Evolutionary conservation across 2,329 filamentous ascomycete species (phyloP), one percentile per base, ranked within the genome.

Genomic region (Pseudogymnoascus sp.): DNA sequence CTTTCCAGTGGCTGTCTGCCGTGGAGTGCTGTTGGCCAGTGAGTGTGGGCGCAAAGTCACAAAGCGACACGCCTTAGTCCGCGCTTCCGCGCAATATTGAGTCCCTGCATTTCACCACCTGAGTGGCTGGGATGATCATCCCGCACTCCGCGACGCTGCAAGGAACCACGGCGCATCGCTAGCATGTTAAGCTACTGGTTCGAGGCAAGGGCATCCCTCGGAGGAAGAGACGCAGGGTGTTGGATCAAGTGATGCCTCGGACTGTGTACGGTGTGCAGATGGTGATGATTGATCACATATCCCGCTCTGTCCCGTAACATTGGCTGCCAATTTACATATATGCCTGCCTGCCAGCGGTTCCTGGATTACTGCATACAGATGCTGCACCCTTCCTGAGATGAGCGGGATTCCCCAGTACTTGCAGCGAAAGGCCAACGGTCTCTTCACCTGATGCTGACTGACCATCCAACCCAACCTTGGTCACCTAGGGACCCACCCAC

Each of bases 131-230:
- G 50, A 57, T 57, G 50, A 19, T 57, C 7, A 57, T 33, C 50
- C 50, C 50, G 50, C 50, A 57, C 50, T 57, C 50, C 50, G 50
- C 50, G 50, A 17, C 6, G 50, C 50, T 57, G n/a, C 50, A 57
- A 57, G 50, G 50, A 57, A 26, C 26, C 50, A 57, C 50, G 9
- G 28, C 11, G 50, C 50, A 33, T 33, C 50, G n/a, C 50, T n/a
- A 33, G n/a, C n/a, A 57, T 57, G 50, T 33, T 33, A 57, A 57
- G 47, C 26, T 26, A 57, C 47, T 57, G 47, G 26, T 19, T 57
- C 26, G 26, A 57, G 47, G 47, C 47, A 33, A 33, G 50, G 50
- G n/a, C 28, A 31, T 33, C 7, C 28, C 28, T 57, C 50, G 9
- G 28, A 33, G 10, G 28, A 33, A 57, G 28, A 19, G 50, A 33